Evolutionary conservation across 371 early-diverging fungal species (phyloP).

Genomic region (Mortierella sp.): DNA sequence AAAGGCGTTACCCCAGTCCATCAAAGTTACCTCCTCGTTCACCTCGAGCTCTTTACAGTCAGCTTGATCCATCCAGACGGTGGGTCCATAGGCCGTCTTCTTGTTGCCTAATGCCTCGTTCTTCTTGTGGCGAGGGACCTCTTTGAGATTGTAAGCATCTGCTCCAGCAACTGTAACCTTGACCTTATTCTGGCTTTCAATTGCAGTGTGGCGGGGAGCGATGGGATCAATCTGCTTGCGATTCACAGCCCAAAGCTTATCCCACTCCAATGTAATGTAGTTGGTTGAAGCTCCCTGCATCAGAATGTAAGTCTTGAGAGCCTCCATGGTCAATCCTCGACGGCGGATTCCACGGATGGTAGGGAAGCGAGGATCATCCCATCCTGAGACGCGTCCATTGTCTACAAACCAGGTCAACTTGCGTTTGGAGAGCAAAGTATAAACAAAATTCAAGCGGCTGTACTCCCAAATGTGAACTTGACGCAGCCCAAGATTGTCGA

Average conservation of each 20-base stretch:
- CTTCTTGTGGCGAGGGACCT: slow-evolving; percentile 94
- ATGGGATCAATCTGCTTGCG: slow-evolving; percentile 98
- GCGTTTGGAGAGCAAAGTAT: slow-evolving; percentile 99
- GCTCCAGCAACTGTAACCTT: slow-evolving; percentile 76
- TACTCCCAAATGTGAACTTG: slow-evolving; percentile 93
- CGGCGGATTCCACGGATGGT: slow-evolving; percentile 98
- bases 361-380: slow-evolving; percentile 99
- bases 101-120: slow-evolving; percentile 94
- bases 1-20: slow-evolving; percentile 99
- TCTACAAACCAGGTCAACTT: slow-evolving; percentile 99
- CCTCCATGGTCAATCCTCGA: slow-evolving; percentile 99
- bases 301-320: slow-evolving; percentile 97
- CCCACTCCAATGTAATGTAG: slow-evolving; percentile 97
- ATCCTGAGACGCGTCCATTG: slow-evolving; percentile 90
- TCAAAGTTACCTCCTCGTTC: slow-evolving; percentile 97
- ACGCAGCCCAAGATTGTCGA: slow-evolving; percentile 90
- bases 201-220: slow-evolving; percentile 93
- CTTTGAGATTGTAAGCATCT: slow-evolving; percentile 70
- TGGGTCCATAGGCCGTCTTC: slow-evolving; percentile 82
- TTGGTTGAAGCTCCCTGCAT: slow-evolving; percentile 99
- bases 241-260: slow-evolving; percentile 99
- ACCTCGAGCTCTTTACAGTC: slow-evolving; percentile 89
- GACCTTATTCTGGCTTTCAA: slow-evolving; percentile 67
- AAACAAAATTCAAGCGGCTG: slow-evolving; percentile 98
- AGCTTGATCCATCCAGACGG: slow-evolving; percentile 89